Evolutionary conservation across 139 green algal genomes (phyloP), one percentile per base, ranked within the genome.

Genomic region (Trebouxia sp.): DNA sequence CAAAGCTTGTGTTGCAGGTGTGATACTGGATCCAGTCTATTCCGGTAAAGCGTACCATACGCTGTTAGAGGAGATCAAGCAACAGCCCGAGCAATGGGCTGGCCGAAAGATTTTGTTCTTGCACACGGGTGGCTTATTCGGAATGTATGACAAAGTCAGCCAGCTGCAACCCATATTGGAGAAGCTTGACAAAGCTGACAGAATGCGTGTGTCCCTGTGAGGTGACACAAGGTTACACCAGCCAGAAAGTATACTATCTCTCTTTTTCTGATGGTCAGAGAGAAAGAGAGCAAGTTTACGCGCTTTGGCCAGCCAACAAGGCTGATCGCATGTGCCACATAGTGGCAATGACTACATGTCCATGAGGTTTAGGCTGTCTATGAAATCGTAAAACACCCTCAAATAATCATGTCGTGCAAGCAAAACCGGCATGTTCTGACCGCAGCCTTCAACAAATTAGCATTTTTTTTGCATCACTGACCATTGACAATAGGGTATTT

Each of bases 1-100:
- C 3, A 38, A 39, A 66, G 55, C 6, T 20, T 14, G 0, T 42
- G 32, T 24, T 66, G 45, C 80, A 84, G 80, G 80, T 58, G 32
- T 84, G 22, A 45, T 80, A 6, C 77, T 98, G 35, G 95, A 98
- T 86, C 95, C 95, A 1, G 94, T 98, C 50, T 98, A 98, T 85
- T 92, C 87, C 6, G 94, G 95, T 75, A 98, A 98, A 83, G 96
- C 94, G 1, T 37, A 95, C 10, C 84, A 94, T 58, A 78, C 24
- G 1, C 65, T 98, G 55, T 65, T 98, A 41, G 10, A 56, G 9
- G 89, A 95, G 28, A 94, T 98, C 75, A n/a, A 24, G 24, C 70
- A 69, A 2, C 42, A 90, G 0, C 92, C 94, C 24, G 86, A 82
- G 8, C 75, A 86, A n/a, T 98, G 96, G 96, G 42, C 37, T 6